Base-by-base conservation (phyloP, 1,139 yeast genomes). In the Pneumocystis wakefieldiae region DNA sequence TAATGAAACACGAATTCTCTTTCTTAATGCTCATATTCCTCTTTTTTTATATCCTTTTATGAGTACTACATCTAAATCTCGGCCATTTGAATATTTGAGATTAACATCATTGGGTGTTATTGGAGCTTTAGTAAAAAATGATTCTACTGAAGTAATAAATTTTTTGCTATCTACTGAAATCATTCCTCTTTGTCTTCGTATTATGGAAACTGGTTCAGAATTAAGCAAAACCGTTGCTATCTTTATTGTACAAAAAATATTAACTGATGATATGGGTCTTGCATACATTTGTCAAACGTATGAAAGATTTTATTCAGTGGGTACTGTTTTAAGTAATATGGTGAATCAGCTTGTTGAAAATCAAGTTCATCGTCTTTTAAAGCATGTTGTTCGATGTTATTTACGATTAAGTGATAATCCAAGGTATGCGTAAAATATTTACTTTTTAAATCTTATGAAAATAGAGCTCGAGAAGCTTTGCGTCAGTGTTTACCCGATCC, bases 71-170 rank as follows among this genome's bases (percentile, higher is more conserved):
- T 88, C 96, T 57, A 86, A 92, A 72, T 91, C 90, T 69, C 80
- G 96, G 69, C 88, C 96, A 14, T 92, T 91, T 76, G 98, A 92
- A 75, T 92, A 92, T 73, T 79, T 92, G 70, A 80, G 98, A 68
- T 79, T 92, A 67, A 92, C 98, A 0, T 87, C 96, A 65, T 81
- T 92, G 66, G 98, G 98, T 48, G 97, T 92, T 4, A 88, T 92
- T 73, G 98, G 98, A 19, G 98, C 98, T 0, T 77, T 92, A 66
- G 98, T 92, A 37, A 92, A 92, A 71, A 91, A 91, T 73, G 98
- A 92, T 72, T 87, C 96, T 2, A 90, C 96, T 14, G 97, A 92
- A 70, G 98, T 92, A 62, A 91, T 92, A 67, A 86, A 87, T 67
- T 92, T 92, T 72, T 77, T 92, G 70, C 78, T 92, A 60, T 85